Percentiles rank a stretch among this genome's conserved stretches.
These are phyloP conservation scores for Penicillium capsulatum DNA, from an alignment of 2,329 filamentous ascomycete genomes.

Conservation along the genomic window DNA sequence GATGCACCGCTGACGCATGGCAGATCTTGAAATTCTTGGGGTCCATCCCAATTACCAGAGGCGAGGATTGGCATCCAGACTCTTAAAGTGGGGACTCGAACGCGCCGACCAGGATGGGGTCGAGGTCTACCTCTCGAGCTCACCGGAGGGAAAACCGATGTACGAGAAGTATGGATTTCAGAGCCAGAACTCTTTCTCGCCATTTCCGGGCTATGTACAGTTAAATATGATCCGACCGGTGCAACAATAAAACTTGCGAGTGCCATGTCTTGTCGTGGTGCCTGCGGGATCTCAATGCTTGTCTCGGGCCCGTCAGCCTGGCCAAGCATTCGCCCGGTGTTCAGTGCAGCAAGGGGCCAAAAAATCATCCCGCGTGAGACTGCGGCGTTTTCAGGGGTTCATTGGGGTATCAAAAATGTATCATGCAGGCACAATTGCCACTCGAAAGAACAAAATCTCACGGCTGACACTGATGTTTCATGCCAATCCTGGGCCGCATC, in stretches of 20 bases:
- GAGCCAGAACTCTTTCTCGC: conserved; percentile 15
- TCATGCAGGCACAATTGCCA: no score
- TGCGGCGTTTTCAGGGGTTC: no score
- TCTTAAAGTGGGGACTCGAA: conserved; percentile 37
- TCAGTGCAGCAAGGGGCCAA: no score
- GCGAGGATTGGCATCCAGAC: conserved; percentile 21
- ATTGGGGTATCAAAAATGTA: no score
- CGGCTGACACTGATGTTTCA: no score
- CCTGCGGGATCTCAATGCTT: no score
- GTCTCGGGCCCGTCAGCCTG: no score
- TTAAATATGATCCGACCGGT: conserved; percentile 18
- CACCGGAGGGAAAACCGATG: conserved; percentile 31
- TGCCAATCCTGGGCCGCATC: no score
- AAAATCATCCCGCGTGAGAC: no score
- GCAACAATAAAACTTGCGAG: background rate
- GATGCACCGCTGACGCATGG: conserved; percentile 5
- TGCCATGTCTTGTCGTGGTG: no score
- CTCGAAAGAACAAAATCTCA: no score
- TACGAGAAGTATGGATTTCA: conserved; percentile 41
- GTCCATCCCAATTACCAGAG: conserved; percentile 24
- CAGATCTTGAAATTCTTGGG: conserved; percentile 25
- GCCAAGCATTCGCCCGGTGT: no score
- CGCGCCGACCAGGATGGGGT: conserved; percentile 34
- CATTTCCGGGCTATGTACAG: conserved; percentile 15
- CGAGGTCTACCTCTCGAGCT: conserved; percentile 37